These are phyloP conservation scores for Leucocoprinus birnbaumii DNA, from an alignment of 768 basidiomycete genomes.

Conservation along the genomic window DNA sequence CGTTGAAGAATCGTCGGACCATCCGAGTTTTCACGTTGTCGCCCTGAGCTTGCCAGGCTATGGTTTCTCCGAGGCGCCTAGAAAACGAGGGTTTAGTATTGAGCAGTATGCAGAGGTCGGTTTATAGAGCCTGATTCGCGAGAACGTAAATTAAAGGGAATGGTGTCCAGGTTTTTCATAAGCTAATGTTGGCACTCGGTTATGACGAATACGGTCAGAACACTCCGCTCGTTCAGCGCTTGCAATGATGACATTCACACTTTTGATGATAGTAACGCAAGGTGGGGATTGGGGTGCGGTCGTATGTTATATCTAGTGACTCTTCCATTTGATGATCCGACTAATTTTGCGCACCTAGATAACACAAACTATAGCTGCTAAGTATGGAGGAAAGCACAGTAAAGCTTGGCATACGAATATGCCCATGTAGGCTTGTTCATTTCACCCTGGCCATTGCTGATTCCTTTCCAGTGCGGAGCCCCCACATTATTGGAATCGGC, in stretches of 20 bases:
- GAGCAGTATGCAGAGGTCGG: slow-evolving; percentile 53
- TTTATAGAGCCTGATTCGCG: background rate
- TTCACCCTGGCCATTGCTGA: too few relatives aligned
- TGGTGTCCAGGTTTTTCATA: slow-evolving; percentile 38
- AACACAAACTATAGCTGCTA: slow-evolving; percentile 23
- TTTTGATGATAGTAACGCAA: too few relatives aligned
- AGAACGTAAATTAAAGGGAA: background rate
- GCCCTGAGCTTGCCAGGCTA: slow-evolving; percentile 56
- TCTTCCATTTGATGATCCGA: too few relatives aligned
- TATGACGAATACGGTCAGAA: slow-evolving; percentile 49
- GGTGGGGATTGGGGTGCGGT: slow-evolving; percentile 23
- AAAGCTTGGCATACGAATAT: slow-evolving; percentile 55
- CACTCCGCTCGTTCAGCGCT: too few relatives aligned
- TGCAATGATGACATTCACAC: too few relatives aligned
- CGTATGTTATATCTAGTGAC: background rate
- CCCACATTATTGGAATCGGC: slow-evolving; percentile 20
- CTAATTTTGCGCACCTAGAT: slow-evolving; percentile 16
- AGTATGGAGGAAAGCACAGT: slow-evolving; percentile 33
- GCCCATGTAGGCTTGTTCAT: slow-evolving; percentile 32
- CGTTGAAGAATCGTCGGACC: slow-evolving; percentile 33
- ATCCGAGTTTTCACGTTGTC: slow-evolving; percentile 63
- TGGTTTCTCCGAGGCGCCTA: slow-evolving; percentile 58
- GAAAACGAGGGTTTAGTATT: slow-evolving; percentile 43
- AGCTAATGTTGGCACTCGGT: slow-evolving; percentile 46
- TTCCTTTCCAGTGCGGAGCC: slow-evolving; percentile 16